Conservation (phyloP, 108 stramenopile genomes). For the Cyclotella baltica region DNA sequence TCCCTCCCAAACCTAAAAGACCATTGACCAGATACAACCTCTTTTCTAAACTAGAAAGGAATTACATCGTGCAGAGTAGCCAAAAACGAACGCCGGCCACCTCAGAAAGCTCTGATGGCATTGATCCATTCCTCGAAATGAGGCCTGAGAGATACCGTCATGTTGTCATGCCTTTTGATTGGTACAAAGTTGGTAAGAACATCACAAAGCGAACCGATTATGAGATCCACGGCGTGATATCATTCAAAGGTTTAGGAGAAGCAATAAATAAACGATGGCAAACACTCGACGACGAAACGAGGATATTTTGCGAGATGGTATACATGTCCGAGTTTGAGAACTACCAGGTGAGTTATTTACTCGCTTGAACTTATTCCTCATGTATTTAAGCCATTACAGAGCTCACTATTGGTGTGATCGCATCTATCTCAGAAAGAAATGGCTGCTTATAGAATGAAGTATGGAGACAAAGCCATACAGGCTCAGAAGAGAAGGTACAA, state of each 20-base stretch:
- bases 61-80: not conserved
- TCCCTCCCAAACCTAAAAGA: slow-evolving; percentile 7
- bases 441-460: no score
- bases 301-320: not conserved
- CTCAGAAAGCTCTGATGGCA: not conserved
- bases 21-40: slow-evolving; percentile 4
- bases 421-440: no score
- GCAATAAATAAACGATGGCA: not conserved
- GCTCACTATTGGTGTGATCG: no score
- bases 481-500: no score
- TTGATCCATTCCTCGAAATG: not conserved
- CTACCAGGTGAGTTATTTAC: not conserved
- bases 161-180: not conserved
- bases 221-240: not conserved
- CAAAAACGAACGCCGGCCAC: not conserved
- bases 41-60: slow-evolving; percentile 1
- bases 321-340: not conserved
- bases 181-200: slow-evolving; percentile 8
- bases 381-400: no score
- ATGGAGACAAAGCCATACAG: no score
- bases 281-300: not conserved
- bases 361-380: no score
- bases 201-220: not conserved
- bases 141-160: slow-evolving; percentile 6
- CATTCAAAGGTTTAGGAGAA: not conserved